Evolutionary conservation across 2,329 filamentous ascomycete genomes (phyloP).

Genomic region (Fusarium sp.): DNA sequence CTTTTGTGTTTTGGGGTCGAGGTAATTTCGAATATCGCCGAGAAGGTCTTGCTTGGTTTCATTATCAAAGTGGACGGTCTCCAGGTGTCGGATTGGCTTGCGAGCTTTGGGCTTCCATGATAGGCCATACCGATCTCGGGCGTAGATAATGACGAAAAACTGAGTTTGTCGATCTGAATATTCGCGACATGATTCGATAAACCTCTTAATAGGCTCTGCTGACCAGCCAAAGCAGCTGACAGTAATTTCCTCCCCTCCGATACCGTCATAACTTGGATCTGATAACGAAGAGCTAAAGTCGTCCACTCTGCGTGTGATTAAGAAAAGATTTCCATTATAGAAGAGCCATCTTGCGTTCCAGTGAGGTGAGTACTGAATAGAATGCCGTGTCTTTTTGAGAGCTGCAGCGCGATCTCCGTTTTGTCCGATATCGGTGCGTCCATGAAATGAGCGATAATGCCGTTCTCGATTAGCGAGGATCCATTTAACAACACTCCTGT

Average conservation of each 20-base stretch:
- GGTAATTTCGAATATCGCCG: constrained; percentile 65
- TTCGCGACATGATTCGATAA: constrained; percentile 62
- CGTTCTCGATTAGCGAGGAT: constrained; percentile 57
- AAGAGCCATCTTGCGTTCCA: constrained; percentile 64
- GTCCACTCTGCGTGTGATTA: constrained; percentile 59
- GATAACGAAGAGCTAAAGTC: constrained; percentile 54
- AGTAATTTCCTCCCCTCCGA: constrained; percentile 61
- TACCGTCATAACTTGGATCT: constrained; percentile 61
- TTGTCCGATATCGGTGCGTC: constrained; percentile 56
- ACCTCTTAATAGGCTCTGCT: constrained; percentile 61
- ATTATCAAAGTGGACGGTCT: constrained; percentile 65
- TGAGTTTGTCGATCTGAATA: constrained; percentile 63
- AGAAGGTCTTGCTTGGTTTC: constrained; percentile 62
- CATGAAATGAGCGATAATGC: constrained; percentile 59
- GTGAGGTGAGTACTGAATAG: constrained; percentile 61
- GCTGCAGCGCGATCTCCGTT: constrained; percentile 55
- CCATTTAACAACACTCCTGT: constrained; percentile 61
- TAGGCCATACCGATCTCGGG: constrained; percentile 60
- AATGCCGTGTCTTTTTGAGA: constrained; percentile 58
- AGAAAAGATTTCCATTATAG: constrained; percentile 61
- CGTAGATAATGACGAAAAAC: constrained; percentile 64
- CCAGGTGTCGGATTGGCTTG: constrained; percentile 63
- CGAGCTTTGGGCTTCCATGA: constrained; percentile 64
- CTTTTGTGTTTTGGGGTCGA: constrained; percentile 61
- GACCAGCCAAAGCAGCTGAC: constrained; percentile 66